Base-by-base conservation (phyloP, 768 basidiomycete species). In the Hygrocybe punicea region DNA sequence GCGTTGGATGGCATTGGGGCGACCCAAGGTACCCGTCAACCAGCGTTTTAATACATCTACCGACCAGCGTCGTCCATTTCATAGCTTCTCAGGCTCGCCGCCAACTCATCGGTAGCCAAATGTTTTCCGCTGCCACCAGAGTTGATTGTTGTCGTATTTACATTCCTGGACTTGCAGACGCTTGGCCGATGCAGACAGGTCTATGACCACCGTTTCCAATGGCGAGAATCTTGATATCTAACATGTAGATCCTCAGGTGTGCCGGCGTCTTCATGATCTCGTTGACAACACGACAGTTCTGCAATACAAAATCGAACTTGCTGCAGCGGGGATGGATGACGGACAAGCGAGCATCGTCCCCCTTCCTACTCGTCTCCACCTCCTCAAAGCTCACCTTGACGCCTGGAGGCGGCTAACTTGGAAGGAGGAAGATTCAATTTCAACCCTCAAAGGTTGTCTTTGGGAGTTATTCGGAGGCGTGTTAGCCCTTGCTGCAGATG, bases 171-270 rank as follows among this genome's bases (percentile, higher is more conserved):
- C 29, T 29, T 29, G 29, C 29, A 29, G 29, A 29, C 29, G 8
- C 29, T 36, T 17, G 35, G 37, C 23, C 19, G 59, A 34, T 47
- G 33, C 33, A 17, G 35, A 57, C 55, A 55, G 52, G 44, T 17
- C n/a, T n/a, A n/a, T 35, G 14, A 21, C 40, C 19, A 16, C 4
- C 40, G 16, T 42, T 21, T 6, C 11, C 40, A 42, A 3, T 42
- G 9, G 37, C 9, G 9, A 39, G 37, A 9, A 42, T 42, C 6
- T 11, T 21, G 16, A 21, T 21, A 42, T 21, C 19, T 16, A 13
- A 42, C 40, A 42, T 16, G 4, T 21, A 16, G 4, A 16, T 13
- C 40, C 11, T 42, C 40, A 42, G 40, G 40, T 42, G 4, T 42
- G 16, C 16, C 40, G 40, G 16, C 16, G 3, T 42, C 16, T 42